Percentiles rank a stretch among this genome's conserved stretches.
These are phyloP conservation scores for Capillidium heterosporum DNA, from an alignment of 371 early-diverging fungal genomes.

Conservation along the genomic window DNA sequence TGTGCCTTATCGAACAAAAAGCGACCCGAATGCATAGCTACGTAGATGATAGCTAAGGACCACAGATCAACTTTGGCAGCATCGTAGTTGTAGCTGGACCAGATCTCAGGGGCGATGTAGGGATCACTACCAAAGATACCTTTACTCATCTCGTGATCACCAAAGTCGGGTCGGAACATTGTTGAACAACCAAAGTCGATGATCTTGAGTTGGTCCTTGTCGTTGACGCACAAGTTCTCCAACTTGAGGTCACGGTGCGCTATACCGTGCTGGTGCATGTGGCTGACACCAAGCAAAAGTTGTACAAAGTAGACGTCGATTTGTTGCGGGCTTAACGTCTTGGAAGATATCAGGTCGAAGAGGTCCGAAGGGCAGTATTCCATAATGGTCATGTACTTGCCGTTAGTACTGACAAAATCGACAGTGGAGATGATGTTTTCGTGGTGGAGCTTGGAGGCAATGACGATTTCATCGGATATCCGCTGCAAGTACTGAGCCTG, in stretches of 20 bases:
- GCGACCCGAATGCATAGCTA: slow-evolving; percentile 50
- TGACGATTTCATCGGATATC: slow-evolving; percentile 68
- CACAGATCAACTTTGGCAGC: slow-evolving; percentile 54
- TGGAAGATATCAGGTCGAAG: slow-evolving; percentile 46
- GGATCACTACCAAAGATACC: slow-evolving; percentile 75
- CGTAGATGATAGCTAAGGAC: slow-evolving; percentile 60
- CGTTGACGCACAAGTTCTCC: slow-evolving; percentile 65
- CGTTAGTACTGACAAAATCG: slow-evolving; percentile 51
- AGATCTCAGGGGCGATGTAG: slow-evolving; percentile 85
- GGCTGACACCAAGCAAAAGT: slow-evolving; percentile 47
- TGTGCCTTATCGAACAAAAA: slow-evolving; percentile 36
- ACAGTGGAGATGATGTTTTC: slow-evolving; percentile 71
- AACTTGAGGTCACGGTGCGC: slow-evolving; percentile 77
- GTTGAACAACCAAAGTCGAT: slow-evolving; percentile 84
- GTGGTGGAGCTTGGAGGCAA: slow-evolving; percentile 61
- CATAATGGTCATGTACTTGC: slow-evolving; percentile 41
- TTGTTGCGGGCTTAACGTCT: slow-evolving; percentile 41
- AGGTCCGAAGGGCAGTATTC: slow-evolving; percentile 63
- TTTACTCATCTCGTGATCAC: slow-evolving; percentile 28
- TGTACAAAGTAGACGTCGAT: slow-evolving; percentile 52
- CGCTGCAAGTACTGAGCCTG: slow-evolving; percentile 41
- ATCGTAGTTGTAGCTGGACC: slow-evolving; percentile 24
- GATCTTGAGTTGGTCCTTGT: slow-evolving; percentile 56
- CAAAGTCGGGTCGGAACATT: slow-evolving; percentile 50
- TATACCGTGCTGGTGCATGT: slow-evolving; percentile 55